These are phyloP conservation scores for Corymbia maculata DNA, from an alignment of 345 rosid genomes.

Conservation along the genomic window DNA sequence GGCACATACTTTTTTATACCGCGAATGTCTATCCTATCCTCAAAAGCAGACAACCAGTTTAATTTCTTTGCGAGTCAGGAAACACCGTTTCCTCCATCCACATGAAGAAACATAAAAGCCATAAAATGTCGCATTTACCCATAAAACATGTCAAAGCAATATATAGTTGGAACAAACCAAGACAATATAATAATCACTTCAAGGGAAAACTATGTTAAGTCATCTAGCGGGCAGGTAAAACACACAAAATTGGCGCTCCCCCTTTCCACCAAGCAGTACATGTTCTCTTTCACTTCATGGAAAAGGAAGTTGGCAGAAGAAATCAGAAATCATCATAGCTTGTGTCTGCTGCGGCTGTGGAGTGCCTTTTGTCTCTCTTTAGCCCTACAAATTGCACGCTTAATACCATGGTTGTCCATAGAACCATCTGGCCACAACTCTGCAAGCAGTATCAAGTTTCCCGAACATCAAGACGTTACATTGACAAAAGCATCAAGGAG, in stretches of 20 bases:
- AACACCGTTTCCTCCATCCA: not conserved
- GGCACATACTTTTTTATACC: not conserved
- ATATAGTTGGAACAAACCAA: not conserved
- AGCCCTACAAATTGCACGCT: slow-evolving; percentile 74
- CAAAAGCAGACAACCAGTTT: not conserved
- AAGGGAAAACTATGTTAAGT: not conserved
- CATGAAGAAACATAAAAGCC: not conserved
- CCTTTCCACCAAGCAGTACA: not conserved
- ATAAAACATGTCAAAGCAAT: not conserved
- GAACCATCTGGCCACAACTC: slow-evolving; percentile 71
- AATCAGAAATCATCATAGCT: slow-evolving; percentile 13
- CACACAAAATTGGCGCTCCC: not conserved
- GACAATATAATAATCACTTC: not conserved
- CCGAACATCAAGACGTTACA: slow-evolving; percentile 2
- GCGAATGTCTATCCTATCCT: not conserved
- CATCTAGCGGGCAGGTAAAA: not conserved
- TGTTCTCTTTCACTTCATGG: not conserved
- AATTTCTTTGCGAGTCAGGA: not conserved
- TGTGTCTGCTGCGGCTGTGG: slow-evolving; percentile 13
- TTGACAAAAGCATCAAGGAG: not conserved
- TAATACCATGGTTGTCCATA: slow-evolving; percentile 89
- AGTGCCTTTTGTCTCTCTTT: slow-evolving; percentile 60
- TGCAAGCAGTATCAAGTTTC: slow-evolving; percentile 54
- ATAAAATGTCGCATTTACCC: not conserved
- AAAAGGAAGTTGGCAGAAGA: not conserved